Evolutionary conservation across 352 stramenopile genomes (phyloP).

Genomic region (Lagenidium sp.): DNA sequence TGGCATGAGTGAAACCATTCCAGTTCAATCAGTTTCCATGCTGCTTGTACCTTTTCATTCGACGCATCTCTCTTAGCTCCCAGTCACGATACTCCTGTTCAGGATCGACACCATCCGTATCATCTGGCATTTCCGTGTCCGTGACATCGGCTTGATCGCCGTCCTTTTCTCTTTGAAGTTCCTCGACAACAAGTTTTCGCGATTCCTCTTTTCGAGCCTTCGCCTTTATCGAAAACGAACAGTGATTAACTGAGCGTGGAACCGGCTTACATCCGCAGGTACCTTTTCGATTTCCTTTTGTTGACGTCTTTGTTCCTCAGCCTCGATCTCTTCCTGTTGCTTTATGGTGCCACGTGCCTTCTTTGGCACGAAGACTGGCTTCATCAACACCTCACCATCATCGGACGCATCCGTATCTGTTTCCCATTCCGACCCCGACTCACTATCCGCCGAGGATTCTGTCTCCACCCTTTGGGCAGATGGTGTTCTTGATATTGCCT

Average conservation of each 20-base stretch:
- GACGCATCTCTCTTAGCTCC: slow-evolving; percentile 91
- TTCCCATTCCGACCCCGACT: slow-evolving; percentile 61
- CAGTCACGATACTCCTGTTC: slow-evolving; percentile 89
- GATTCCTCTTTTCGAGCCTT: slow-evolving; percentile 59
- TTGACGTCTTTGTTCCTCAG: too few species aligned
- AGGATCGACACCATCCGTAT: slow-evolving; percentile 85
- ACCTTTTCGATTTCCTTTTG: neutral
- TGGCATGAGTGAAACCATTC: neutral
- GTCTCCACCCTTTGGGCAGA: slow-evolving; percentile 6
- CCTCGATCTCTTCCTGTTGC: slow-evolving; percentile 59
- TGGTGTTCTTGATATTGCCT: slow-evolving; percentile 24
- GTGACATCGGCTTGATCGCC: slow-evolving; percentile 35
- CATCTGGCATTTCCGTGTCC: slow-evolving; percentile 85
- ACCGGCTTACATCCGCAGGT: neutral
- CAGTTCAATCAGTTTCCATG: neutral
- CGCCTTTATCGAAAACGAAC: too few species aligned
- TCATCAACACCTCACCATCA: slow-evolving; percentile 68
- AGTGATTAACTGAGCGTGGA: too few species aligned
- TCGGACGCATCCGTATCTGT: slow-evolving; percentile 78
- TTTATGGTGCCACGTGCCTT: slow-evolving; percentile 80
- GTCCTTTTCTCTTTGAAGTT: slow-evolving; percentile 59
- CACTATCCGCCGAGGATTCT: slow-evolving; percentile 27
- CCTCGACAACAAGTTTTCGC: slow-evolving; percentile 65
- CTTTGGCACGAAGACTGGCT: slow-evolving; percentile 90
- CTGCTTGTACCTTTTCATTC: slow-evolving; percentile 75